phyloP scores from a whole-genome alignment of 2,329 filamentous ascomycete genomes.

The Hymenoscyphus albidus region DNA sequence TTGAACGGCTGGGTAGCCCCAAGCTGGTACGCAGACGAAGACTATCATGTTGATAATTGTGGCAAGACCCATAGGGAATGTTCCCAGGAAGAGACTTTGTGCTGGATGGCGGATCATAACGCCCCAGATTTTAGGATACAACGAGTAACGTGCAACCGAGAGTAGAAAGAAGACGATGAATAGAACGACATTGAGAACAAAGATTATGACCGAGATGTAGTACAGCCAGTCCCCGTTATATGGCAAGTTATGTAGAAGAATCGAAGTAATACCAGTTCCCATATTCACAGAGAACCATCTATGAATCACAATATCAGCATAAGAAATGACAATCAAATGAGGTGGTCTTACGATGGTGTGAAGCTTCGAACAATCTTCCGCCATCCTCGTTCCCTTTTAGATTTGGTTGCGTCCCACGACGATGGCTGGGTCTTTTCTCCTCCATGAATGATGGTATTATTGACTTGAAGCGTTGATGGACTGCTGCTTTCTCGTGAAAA shows the following conservation, averaged over 20 bases:
- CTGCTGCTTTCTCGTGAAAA: background rate
- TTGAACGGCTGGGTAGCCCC: constrained; percentile 54
- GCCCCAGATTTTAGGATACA: constrained; percentile 63
- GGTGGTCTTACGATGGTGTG: constrained; percentile 46
- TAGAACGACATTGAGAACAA: constrained; percentile 55
- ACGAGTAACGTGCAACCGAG: constrained; percentile 55
- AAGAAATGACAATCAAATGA: background rate
- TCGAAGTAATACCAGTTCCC: constrained; percentile 65
- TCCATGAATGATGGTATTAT: background rate
- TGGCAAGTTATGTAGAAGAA: constrained; percentile 59
- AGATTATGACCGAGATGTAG: constrained; percentile 57
- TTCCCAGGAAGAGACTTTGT: constrained; percentile 66
- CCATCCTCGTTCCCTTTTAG: constrained; percentile 19
- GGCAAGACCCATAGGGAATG: constrained; percentile 64
- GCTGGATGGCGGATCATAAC: constrained; percentile 64
- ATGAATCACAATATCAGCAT: background rate
- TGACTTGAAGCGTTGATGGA: constrained; percentile 1
- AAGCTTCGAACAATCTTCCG: constrained; percentile 47
- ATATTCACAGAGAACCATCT: constrained; percentile 60
- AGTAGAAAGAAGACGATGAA: constrained; percentile 53
- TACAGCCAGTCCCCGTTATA: constrained; percentile 56
- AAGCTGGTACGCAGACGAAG: constrained; percentile 55
- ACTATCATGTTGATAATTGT: constrained; percentile 65
- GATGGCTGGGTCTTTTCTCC: background rate
- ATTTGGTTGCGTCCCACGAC: background rate